These are phyloP conservation scores for Fusarium annulatum DNA, from an alignment of 2,329 filamentous ascomycete genomes.

Conservation along the genomic window DNA sequence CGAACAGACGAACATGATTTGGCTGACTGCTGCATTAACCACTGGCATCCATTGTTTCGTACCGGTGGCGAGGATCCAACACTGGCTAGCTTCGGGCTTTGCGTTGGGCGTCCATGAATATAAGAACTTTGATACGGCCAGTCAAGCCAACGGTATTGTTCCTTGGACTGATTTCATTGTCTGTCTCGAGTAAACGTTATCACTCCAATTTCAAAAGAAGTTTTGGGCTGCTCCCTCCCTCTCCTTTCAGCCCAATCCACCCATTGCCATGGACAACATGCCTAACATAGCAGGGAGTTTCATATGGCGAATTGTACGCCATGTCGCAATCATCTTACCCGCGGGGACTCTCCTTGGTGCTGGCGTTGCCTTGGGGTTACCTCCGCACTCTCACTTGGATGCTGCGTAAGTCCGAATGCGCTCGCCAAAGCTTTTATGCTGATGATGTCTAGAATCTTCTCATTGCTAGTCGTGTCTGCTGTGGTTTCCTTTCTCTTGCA, in stretches of 20 bases:
- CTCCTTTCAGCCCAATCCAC: not conserved
- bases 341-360: conserved; percentile 32
- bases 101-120: conserved; percentile 10
- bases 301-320: not conserved
- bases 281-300: not conserved
- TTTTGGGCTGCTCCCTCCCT: not conserved
- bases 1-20: not conserved
- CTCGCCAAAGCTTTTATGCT: not conserved
- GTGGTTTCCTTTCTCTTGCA: conserved; percentile 21
- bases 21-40: not conserved
- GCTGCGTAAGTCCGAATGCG: conserved; percentile 28
- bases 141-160: not conserved
- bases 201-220: not conserved
- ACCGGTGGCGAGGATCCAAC: not conserved
- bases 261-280: conserved; percentile 9
- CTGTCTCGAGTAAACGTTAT: not conserved
- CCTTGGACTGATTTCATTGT: not conserved
- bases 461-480: conserved; percentile 26
- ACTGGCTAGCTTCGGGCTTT: conserved; percentile 1
- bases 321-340: conserved; percentile 18
- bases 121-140: conserved; percentile 14
- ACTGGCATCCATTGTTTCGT: not conserved
- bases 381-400: conserved; percentile 18
- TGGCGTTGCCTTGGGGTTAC: conserved; percentile 23
- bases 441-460: conserved; percentile 22